Conservation (phyloP, 768 basidiomycete species). For the Calocybe cyanea region DNA sequence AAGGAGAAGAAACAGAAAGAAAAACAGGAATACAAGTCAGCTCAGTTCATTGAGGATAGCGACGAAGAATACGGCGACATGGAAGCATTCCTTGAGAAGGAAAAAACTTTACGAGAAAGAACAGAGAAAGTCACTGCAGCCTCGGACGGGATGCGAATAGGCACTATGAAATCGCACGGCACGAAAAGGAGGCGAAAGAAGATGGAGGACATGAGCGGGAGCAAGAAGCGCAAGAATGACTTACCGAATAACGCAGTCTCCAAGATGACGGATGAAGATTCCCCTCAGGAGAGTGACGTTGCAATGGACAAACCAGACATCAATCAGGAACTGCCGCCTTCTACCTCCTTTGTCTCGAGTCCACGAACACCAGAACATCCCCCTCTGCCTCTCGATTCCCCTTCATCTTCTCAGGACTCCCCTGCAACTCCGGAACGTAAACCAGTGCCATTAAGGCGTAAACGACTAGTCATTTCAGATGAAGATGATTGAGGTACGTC, state of each 20-base stretch:
- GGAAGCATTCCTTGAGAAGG: constrained; percentile 77
- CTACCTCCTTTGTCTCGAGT: constrained; percentile 39
- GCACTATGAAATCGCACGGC: constrained; percentile 49
- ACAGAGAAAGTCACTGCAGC: constrained; percentile 43
- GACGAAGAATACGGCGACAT: constrained; percentile 81
- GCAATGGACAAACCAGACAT: constrained; percentile 8
- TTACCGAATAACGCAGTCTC: constrained; percentile 11
- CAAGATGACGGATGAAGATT: too few species aligned
- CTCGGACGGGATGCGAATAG: constrained; percentile 38
- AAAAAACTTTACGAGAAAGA: constrained; percentile 57
- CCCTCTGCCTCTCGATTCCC: background rate
- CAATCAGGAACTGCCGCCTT: constrained; percentile 16
- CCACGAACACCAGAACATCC: constrained; percentile 27
- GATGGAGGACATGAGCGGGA: constrained; percentile 24
- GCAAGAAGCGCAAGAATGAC: constrained; percentile 33
- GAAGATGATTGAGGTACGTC: constrained; percentile 21
- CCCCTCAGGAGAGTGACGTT: constrained; percentile 12
- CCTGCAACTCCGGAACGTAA: constrained; percentile 9
- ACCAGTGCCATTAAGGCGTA: constrained; percentile 16
- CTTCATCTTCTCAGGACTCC: background rate
- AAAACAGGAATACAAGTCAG: constrained; percentile 70
- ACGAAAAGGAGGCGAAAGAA: constrained; percentile 47
- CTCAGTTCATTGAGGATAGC: constrained; percentile 89
- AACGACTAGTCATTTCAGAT: constrained; percentile 30
- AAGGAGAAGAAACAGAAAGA: constrained; percentile 67